Conservation (phyloP, 2,329 filamentous ascomycete species). For the Truncatella angustata region DNA sequence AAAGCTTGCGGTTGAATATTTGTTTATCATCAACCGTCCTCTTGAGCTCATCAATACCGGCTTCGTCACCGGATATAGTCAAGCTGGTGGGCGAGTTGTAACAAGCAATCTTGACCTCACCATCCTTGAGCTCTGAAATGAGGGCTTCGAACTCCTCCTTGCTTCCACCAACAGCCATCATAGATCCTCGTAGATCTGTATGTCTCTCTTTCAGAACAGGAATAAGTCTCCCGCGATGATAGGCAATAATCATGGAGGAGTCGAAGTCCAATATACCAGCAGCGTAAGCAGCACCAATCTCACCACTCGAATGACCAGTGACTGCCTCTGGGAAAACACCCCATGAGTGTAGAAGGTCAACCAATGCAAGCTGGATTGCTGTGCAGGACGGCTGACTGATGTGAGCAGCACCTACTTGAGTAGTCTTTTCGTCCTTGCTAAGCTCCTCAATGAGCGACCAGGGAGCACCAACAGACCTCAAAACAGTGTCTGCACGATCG, state of each 20-base stretch:
- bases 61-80: conserved; percentile 49
- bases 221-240: conserved; percentile 45
- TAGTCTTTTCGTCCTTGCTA: conserved; percentile 30
- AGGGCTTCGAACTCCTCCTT: conserved; percentile 39
- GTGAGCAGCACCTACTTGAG: conserved; percentile 34
- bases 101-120: conserved; percentile 40
- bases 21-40: conserved; percentile 37
- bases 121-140: conserved; percentile 31
- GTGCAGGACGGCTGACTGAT: conserved; percentile 39
- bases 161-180: conserved; percentile 54
- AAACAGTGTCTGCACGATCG: conserved; percentile 31
- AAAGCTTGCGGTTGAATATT: conserved; percentile 46
- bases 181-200: conserved; percentile 43
- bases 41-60: conserved; percentile 41
- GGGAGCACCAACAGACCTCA: conserved; percentile 27
- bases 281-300: conserved; percentile 46
- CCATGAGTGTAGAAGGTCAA: conserved; percentile 34
- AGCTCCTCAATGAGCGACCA: conserved; percentile 38
- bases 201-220: conserved; percentile 38
- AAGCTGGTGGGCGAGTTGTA: conserved; percentile 52
- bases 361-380: conserved; percentile 37
- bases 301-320: conserved; percentile 39
- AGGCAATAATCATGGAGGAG: conserved; percentile 46
- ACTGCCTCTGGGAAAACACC: conserved; percentile 34
- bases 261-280: conserved; percentile 43